Conservation (phyloP, 768 basidiomycete genomes). For the Amanita subjunquillea region DNA sequence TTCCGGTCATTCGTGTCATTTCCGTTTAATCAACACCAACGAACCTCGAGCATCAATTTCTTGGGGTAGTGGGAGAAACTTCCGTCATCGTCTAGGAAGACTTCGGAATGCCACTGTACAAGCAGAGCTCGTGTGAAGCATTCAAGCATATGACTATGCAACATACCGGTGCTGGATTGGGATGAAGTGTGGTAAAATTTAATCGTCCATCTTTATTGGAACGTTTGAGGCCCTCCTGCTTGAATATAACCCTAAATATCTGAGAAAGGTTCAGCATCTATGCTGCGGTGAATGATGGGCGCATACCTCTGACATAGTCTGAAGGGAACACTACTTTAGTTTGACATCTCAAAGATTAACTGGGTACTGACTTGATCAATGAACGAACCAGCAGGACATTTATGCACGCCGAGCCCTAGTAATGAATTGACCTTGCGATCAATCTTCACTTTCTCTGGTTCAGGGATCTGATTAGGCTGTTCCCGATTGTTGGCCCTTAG, state of each 20-base stretch:
- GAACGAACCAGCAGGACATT: conserved; percentile 13
- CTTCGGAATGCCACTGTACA: not conserved
- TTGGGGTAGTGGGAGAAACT: not conserved
- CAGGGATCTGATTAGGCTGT: conserved; percentile 7
- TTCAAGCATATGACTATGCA: not conserved
- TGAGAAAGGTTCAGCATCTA: not conserved
- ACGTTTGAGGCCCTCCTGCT: not conserved
- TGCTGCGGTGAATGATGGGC: not conserved
- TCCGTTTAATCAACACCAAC: not conserved
- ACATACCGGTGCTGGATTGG: not conserved
- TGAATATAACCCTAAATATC: conserved; percentile 3
- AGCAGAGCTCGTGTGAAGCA: not conserved
- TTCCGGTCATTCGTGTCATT: not conserved
- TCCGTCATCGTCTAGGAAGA: not conserved
- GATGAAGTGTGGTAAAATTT: not conserved
- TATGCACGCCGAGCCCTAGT: conserved; percentile 16
- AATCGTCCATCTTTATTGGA: not conserved
- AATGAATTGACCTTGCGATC: conserved; percentile 8
- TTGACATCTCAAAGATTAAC: not conserved
- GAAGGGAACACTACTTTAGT: not conserved
- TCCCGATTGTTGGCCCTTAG: not conserved
- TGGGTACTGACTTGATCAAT: conserved; percentile 12
- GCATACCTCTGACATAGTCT: conserved; percentile 16
- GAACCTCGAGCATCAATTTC: not conserved
- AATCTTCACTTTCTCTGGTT: conserved; percentile 8